These are phyloP conservation scores for Cercophora scortea DNA, from an alignment of 495 filamentous ascomycete genomes.

Conservation along the genomic window DNA sequence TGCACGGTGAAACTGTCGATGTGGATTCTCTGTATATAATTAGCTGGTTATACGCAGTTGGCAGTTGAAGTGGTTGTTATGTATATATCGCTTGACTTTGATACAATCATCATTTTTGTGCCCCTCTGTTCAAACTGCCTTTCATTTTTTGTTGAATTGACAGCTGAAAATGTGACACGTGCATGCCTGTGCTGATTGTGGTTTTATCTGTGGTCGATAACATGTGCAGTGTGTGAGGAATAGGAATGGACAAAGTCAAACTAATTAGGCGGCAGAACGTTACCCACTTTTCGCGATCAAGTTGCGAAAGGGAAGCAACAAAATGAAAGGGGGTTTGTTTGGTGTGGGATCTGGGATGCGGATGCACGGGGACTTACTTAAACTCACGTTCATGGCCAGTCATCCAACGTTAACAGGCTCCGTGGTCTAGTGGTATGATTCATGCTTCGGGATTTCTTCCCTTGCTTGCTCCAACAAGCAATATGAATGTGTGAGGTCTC, in stretches of 20 bases:
- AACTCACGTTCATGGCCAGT: background rate
- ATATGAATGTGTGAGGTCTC: constrained; percentile 16
- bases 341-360: background rate
- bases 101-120: background rate
- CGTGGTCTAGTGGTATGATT: constrained; percentile 22
- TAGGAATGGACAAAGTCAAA: no score
- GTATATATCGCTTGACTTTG: background rate
- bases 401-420: constrained; percentile 1
- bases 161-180: no score
- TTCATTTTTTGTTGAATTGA: no score
- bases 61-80: background rate
- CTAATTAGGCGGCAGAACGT: no score
- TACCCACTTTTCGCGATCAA: no score
- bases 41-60: background rate
- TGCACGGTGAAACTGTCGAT: background rate
- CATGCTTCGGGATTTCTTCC: constrained; percentile 15
- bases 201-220: no score
- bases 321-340: background rate
- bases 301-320: background rate
- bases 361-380: background rate
- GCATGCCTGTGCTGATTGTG: no score
- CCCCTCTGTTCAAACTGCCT: no score
- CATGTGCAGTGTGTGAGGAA: no score
- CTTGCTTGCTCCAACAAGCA: constrained; percentile 6
- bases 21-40: background rate